Conservation (phyloP, 2,329 filamentous ascomycete genomes). For the Nakataea oryzae region DNA sequence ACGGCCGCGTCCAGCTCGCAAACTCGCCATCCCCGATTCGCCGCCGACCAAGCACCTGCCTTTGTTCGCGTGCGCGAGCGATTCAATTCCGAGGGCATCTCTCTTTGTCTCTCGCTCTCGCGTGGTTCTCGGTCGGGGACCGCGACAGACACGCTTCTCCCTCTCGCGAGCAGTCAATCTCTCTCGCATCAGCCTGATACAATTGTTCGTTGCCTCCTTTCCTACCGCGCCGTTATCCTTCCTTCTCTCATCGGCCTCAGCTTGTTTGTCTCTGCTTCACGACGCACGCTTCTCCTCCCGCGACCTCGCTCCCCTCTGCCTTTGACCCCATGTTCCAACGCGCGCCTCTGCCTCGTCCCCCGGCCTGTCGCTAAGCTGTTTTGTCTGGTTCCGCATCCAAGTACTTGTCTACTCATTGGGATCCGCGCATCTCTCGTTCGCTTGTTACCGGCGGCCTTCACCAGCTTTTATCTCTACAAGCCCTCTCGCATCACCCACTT, state of each 20-base stretch:
- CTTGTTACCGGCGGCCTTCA: background rate
- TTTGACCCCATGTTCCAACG: background rate
- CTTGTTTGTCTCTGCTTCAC: background rate
- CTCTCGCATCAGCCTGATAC: background rate
- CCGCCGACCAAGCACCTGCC: background rate
- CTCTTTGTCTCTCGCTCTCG: background rate
- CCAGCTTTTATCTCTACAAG: background rate
- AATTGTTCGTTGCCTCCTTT: conserved; percentile 13
- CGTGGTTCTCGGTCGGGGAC: background rate
- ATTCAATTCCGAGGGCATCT: background rate
- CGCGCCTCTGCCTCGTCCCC: background rate
- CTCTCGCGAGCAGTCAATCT: background rate
- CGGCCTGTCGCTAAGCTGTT: background rate
- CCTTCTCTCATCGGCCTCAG: conserved; percentile 4
- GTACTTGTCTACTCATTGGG: background rate
- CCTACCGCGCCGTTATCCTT: conserved; percentile 4
- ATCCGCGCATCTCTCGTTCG: background rate
- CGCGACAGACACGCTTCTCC: background rate
- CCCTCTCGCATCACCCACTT: background rate
- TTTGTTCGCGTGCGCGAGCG: background rate
- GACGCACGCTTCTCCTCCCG: background rate
- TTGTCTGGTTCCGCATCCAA: background rate
- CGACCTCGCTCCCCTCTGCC: background rate
- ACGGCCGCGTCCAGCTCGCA: background rate
- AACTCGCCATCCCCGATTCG: background rate